Conservation (phyloP, 108 stramenopile genomes). For the Stephanodiscus triporus region DNA sequence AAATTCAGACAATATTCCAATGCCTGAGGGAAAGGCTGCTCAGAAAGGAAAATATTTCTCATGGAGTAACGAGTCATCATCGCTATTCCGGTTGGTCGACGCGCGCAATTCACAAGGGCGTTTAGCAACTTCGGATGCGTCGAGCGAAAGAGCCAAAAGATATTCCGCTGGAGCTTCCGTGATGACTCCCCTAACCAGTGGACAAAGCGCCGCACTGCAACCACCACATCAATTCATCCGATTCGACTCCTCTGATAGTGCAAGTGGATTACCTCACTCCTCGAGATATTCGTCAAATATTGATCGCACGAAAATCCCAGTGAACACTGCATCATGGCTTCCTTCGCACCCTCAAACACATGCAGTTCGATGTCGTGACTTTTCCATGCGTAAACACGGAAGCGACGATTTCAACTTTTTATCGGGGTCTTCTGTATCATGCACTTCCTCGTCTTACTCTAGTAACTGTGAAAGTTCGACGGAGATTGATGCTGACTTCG, state of each 20-base stretch:
- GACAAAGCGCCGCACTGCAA: background rate
- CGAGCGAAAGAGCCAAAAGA: background rate
- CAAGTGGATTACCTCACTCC: background rate
- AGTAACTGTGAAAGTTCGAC: slow-evolving; percentile 8
- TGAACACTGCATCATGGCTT: slow-evolving; percentile 1
- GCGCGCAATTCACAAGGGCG: background rate
- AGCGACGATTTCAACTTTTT: slow-evolving; percentile 12
- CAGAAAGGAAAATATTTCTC: background rate
- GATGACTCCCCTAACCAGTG: background rate
- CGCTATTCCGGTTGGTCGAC: background rate
- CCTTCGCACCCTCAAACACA: background rate
- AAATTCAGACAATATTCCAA: slow-evolving; percentile 51
- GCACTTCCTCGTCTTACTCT: slow-evolving; percentile 24
- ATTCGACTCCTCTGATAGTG: background rate
- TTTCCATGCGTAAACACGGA: slow-evolving; percentile 1
- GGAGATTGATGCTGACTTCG: background rate
- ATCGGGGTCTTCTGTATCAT: slow-evolving; percentile 21
- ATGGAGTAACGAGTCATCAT: slow-evolving; percentile 10
- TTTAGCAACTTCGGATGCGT: background rate
- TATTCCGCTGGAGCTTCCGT: background rate
- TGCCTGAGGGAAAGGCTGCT: slow-evolving; percentile 38
- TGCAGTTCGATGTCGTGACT: slow-evolving; percentile 3
- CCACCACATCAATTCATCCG: slow-evolving; percentile 3
- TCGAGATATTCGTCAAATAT: slow-evolving; percentile 17
- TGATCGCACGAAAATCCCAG: background rate